Conservation (phyloP, 1,284 basidiomycete genomes). For the Apiotrichum montevideense region DNA sequence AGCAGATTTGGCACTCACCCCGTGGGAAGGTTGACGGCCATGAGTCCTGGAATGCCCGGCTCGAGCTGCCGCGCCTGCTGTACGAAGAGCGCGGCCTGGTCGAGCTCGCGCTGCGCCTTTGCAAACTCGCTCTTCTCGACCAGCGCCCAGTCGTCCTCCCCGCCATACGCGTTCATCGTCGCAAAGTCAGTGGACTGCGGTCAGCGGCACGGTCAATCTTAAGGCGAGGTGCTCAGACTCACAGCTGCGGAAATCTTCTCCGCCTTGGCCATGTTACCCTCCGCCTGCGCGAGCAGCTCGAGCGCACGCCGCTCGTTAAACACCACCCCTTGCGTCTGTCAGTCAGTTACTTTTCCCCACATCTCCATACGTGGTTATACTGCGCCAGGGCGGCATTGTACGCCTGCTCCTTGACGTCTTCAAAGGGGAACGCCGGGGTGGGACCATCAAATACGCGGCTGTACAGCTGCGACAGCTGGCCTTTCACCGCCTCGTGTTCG, state of each 20-base stretch:
- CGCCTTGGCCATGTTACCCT: conserved; percentile 7
- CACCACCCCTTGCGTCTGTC: conserved; percentile 12
- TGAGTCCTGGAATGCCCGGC: conserved; percentile 13
- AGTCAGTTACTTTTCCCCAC: neutral
- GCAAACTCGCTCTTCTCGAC: conserved; percentile 13
- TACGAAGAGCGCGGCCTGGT: conserved; percentile 20
- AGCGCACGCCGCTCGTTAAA: conserved; percentile 21
- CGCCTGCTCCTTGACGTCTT: conserved; percentile 17
- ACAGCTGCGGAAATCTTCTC: neutral
- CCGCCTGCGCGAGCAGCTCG: conserved; percentile 12
- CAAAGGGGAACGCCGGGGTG: conserved; percentile 19
- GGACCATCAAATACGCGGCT: conserved; percentile 16
- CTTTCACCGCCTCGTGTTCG: conserved; percentile 9
- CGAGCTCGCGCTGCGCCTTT: conserved; percentile 19
- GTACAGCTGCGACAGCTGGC: conserved; percentile 17
- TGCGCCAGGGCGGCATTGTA: neutral
- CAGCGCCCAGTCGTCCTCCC: conserved; percentile 1
- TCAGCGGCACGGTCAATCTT: neutral
- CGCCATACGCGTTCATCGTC: conserved; percentile 5
- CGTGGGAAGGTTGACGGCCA: conserved; percentile 13
- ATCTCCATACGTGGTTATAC: conserved; percentile 10
- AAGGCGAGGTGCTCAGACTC: neutral
- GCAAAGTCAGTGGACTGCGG: conserved; percentile 1
- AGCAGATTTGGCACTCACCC: conserved; percentile 6
- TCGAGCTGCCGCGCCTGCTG: conserved; percentile 21